These are phyloP conservation scores for Plasmodium knowlesi DNA, from an alignment of 169 alveolate species.

Conservation along the genomic window DNA sequence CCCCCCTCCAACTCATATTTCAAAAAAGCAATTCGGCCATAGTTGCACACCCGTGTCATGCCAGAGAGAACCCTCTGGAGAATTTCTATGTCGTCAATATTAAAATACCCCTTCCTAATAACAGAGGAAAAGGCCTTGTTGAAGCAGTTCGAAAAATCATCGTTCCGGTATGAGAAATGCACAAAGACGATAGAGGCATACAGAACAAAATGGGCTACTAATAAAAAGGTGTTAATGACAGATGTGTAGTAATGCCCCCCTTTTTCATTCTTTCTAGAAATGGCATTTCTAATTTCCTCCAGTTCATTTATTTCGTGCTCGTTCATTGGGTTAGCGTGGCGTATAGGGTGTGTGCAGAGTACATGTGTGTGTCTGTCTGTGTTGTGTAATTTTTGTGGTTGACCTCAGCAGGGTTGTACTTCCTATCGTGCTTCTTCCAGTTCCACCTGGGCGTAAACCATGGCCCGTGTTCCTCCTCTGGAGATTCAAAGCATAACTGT, in stretches of 20 bases:
- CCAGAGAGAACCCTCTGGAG: not conserved
- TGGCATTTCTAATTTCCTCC: slow-evolving; percentile 23
- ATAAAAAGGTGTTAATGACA: slow-evolving; percentile 5
- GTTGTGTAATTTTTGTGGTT: not conserved
- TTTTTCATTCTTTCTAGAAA: not conserved
- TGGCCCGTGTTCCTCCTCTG: not conserved
- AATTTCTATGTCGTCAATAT: not conserved
- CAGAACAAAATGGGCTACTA: slow-evolving; percentile 31
- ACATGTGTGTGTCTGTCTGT: not conserved
- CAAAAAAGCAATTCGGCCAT: slow-evolving; percentile 9
- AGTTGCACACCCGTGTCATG: slow-evolving; percentile 27
- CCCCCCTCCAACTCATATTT: not conserved
- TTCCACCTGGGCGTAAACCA: not conserved
- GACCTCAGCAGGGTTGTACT: not conserved
- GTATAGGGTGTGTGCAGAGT: not conserved
- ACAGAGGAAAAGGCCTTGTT: not conserved
- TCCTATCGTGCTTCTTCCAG: not conserved
- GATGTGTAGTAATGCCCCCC: slow-evolving; percentile 8
- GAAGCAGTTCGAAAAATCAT: slow-evolving; percentile 13
- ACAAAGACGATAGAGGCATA: slow-evolving; percentile 16
- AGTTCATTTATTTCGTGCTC: not conserved
- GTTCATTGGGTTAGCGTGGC: not conserved
- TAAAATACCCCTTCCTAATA: not conserved
- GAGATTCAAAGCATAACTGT: not conserved
- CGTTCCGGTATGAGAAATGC: slow-evolving; percentile 18